These are phyloP conservation scores for Aspergillus chevalieri DNA, from an alignment of 2,329 filamentous ascomycete genomes.

Conservation along the genomic window DNA sequence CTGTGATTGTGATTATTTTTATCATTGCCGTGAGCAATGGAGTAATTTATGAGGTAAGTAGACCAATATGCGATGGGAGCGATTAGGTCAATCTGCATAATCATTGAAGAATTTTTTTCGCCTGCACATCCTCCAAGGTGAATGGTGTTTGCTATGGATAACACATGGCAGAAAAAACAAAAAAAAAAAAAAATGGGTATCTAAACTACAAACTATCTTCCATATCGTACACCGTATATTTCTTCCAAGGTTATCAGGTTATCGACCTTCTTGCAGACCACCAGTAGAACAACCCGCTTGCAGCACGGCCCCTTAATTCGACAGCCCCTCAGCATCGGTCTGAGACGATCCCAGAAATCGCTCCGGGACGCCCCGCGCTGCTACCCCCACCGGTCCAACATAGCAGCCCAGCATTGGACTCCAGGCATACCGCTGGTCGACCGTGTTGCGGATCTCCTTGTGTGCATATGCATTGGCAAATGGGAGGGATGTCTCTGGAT, in stretches of 20 bases:
- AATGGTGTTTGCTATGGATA: too few relatives aligned
- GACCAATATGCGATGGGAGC: neutral
- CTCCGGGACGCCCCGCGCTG: slow-evolving; percentile 71
- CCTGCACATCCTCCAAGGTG: too few relatives aligned
- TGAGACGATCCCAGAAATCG: slow-evolving; percentile 52
- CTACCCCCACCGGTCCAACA: slow-evolving; percentile 58
- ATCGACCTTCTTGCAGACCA: neutral
- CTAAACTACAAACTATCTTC: neutral
- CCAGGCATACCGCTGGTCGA: slow-evolving; percentile 72
- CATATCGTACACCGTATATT: neutral
- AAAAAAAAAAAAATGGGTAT: neutral
- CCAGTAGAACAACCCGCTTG: neutral
- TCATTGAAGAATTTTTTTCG: neutral
- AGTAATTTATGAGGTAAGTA: too few relatives aligned
- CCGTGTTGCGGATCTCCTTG: slow-evolving; percentile 66
- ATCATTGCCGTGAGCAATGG: neutral
- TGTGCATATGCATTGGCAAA: slow-evolving; percentile 78
- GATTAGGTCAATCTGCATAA: neutral
- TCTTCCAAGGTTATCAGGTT: neutral
- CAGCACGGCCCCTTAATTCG: neutral
- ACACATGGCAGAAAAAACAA: neutral
- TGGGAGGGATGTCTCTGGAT: slow-evolving; percentile 74
- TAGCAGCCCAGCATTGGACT: slow-evolving; percentile 75
- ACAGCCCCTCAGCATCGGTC: slow-evolving; percentile 2
- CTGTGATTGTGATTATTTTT: neutral